Base-by-base conservation (phyloP, 257 asterid species). In the Petunia axillaris region DNA sequence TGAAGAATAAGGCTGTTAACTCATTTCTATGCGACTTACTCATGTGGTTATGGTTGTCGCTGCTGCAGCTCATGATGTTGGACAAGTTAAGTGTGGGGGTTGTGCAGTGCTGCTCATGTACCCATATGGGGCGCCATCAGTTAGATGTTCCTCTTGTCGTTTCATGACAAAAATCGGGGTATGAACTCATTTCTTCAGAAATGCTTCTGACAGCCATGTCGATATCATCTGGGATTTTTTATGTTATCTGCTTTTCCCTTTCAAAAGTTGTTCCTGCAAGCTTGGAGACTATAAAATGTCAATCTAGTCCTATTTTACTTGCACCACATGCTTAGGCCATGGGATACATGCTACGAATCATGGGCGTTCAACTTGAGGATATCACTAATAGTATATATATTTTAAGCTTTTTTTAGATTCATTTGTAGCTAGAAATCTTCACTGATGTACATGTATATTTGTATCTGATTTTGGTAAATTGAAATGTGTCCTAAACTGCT, bases 41-140 rank as follows among this genome's bases (percentile, higher is more conserved):
- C 78, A 13, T 38, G 13, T 50, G 36, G 78, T 73, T 73, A 62
- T 50, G 48, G 3, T 73, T 52, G 63, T 36, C 13, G 2, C 10
- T 50, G 79, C 65, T 82, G 86, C 92, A 95, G 99, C 90, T 50
- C 90, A 92, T 81, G 93, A 95, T 84, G 88, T 95, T 14, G 98
- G 99, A 48, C 98, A 91, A 89, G 96, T 95, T 2, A 88, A 87
- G 70, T 95, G 99, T 40, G 94, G 93, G 65, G 90, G 93, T 36
- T 95, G 99, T 79, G 52, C 85, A 11, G 87, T 87, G 80, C 82
- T 95, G 90, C 97, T 95, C 75, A 92, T 95, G 99, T 92, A 89
- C 83, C 93, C 90, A 3, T 85, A 87, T 41, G 98, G 97, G 75
- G 93, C 96, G 59, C 93, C 91, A 15, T 90, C 94, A 3, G 98